phyloP scores from a whole-genome alignment of 768 basidiomycete genomes.

The Crepidotus variabilis region DNA sequence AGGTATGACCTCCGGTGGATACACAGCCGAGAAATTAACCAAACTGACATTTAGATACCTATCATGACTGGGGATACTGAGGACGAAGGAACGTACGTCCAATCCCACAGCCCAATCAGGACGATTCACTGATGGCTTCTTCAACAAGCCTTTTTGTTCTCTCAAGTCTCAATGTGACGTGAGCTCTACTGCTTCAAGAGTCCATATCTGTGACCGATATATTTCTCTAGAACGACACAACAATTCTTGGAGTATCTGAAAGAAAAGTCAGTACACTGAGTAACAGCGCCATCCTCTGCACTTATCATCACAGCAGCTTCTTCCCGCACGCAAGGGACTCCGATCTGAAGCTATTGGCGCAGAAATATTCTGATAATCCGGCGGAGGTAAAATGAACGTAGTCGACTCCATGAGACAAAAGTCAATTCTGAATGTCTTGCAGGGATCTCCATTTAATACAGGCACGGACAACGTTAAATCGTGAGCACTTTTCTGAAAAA shows the following conservation, averaged over 20 bases:
- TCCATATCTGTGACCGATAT: too few species aligned
- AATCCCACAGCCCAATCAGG: neutral
- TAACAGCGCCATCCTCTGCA: too few species aligned
- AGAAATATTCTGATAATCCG: slow-evolving; percentile 14
- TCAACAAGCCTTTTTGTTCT: slow-evolving; percentile 14
- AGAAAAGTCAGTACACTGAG: too few species aligned
- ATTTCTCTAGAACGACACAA: too few species aligned
- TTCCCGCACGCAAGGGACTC: too few species aligned
- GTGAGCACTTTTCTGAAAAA: slow-evolving; percentile 12
- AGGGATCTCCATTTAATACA: slow-evolving; percentile 24
- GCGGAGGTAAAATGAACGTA: slow-evolving; percentile 5
- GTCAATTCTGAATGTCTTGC: neutral
- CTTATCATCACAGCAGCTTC: too few species aligned
- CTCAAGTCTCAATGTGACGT: slow-evolving; percentile 19
- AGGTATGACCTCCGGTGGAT: slow-evolving; percentile 14
- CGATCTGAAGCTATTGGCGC: slow-evolving; percentile 7
- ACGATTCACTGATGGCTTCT: neutral
- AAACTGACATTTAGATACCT: slow-evolving; percentile 18
- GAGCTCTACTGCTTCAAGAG: too few species aligned
- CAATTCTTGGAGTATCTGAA: too few species aligned
- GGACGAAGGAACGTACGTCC: slow-evolving; percentile 38
- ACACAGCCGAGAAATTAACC: neutral
- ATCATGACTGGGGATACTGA: slow-evolving; percentile 30
- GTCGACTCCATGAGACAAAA: neutral
- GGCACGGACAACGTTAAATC: slow-evolving; percentile 20